Percentiles rank a stretch among this genome's conserved stretches.
These are phyloP conservation scores for Suhomyces prunicola DNA, from an alignment of 805 yeast genomes.

Conservation along the genomic window DNA sequence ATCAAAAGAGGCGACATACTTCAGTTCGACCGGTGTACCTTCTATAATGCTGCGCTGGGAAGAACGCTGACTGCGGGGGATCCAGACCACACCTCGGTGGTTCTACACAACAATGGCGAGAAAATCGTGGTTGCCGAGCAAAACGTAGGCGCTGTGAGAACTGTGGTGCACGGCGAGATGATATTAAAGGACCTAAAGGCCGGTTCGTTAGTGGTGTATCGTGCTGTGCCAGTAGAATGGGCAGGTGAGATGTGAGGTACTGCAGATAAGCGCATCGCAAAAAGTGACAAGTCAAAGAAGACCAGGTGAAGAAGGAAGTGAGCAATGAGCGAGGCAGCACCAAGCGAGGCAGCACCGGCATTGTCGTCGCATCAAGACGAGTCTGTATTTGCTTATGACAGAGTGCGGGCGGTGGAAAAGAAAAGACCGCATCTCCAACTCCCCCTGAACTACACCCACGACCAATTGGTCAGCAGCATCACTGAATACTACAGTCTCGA, in stretches of 20 bases:
- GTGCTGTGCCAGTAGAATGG: slow-evolving; percentile 50
- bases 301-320: too few species aligned
- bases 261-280: background rate
- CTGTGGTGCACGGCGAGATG: slow-evolving; percentile 39
- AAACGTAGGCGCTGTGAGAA: slow-evolving; percentile 43
- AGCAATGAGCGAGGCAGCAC: slow-evolving; percentile 20
- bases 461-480: slow-evolving; percentile 27
- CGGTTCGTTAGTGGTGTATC: slow-evolving; percentile 46
- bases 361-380: slow-evolving; percentile 75
- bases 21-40: slow-evolving; percentile 44
- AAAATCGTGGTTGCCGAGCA: slow-evolving; percentile 45
- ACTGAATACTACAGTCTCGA: slow-evolving; percentile 54
- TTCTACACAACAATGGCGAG: slow-evolving; percentile 24
- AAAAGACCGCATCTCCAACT: slow-evolving; percentile 25
- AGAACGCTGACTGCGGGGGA: slow-evolving; percentile 41
- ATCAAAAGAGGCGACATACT: slow-evolving; percentile 55
- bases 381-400: slow-evolving; percentile 47
- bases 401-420: slow-evolving; percentile 25
- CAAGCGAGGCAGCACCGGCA: slow-evolving; percentile 48
- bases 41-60: slow-evolving; percentile 34
- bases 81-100: slow-evolving; percentile 53
- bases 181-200: slow-evolving; percentile 33
- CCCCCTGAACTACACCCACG: slow-evolving; percentile 18
- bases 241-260: slow-evolving; percentile 20
- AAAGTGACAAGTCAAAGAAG: too few species aligned